A percentile compares a stretch with the other conserved stretches of the same genome.
Evolutionary conservation across 2,329 filamentous ascomycete genomes (phyloP).

Genomic region (Magnaporthiopsis incrustans): DNA sequence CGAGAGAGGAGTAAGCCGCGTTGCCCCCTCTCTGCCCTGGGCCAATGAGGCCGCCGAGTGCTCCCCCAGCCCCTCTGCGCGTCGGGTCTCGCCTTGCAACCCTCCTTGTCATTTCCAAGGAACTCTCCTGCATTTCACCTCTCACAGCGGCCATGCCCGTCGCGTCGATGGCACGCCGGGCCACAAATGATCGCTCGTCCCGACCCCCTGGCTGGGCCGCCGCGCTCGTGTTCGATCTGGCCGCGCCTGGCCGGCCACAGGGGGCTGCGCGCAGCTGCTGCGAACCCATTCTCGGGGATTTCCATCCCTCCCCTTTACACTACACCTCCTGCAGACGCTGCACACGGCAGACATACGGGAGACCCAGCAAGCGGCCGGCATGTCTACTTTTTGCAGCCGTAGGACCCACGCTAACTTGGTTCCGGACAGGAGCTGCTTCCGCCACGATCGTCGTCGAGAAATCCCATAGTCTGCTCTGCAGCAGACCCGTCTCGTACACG

Average conservation of each 20-base stretch:
- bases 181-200: background rate
- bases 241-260: background rate
- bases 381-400: background rate
- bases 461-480: background rate
- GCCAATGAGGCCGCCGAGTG: background rate
- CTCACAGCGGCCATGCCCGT: background rate
- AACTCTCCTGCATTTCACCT: constrained; percentile 2
- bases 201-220: constrained; percentile 1
- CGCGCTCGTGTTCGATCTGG: background rate
- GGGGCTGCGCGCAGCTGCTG: background rate
- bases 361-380: background rate
- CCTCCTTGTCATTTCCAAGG: background rate
- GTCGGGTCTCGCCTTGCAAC: background rate
- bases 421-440: background rate
- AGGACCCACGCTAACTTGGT: background rate
- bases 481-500: too few relatives aligned
- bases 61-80: background rate
- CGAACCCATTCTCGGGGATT: background rate
- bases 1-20: background rate
- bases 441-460: background rate
- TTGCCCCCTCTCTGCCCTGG: background rate
- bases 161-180: background rate
- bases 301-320: background rate
- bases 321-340: background rate
- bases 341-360: background rate